Conservation (phyloP, 768 basidiomycete genomes). For the Lanmaoa rubissima region DNA sequence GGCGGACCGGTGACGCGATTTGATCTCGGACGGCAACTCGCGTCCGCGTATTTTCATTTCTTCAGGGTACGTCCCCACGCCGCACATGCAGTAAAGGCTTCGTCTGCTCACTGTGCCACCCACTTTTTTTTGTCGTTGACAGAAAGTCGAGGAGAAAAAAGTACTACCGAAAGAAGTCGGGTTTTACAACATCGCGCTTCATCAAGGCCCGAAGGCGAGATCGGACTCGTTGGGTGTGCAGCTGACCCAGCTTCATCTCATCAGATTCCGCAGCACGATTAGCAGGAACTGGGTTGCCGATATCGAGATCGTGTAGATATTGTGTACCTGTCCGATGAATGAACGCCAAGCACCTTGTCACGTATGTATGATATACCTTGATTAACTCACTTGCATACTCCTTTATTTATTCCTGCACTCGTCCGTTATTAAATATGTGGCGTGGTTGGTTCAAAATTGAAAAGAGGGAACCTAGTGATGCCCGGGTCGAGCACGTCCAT, state of each 20-base stretch:
- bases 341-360: background rate
- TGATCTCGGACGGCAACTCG: background rate
- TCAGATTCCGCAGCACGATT: background rate
- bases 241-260: constrained; percentile 6
- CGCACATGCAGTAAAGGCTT: too few relatives aligned
- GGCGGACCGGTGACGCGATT: constrained; percentile 1
- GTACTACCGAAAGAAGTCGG: background rate
- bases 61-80: background rate
- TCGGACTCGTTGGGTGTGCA: constrained; percentile 3
- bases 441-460: too few relatives aligned
- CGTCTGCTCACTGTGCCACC: background rate
- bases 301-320: constrained; percentile 9
- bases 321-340: background rate
- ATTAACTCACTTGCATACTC: background rate
- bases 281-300: constrained; percentile 10
- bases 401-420: background rate
- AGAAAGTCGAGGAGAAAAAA: background rate
- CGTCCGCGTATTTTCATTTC: background rate
- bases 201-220: background rate
- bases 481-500: too few relatives aligned
- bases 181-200: constrained; percentile 11
- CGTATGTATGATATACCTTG: background rate
- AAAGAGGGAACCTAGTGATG: too few relatives aligned
- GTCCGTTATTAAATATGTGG: too few relatives aligned
- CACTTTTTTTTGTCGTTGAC: background rate